Evolutionary conservation across 345 rosid genomes (phyloP).

Genomic region (Anacardium occidentale): DNA sequence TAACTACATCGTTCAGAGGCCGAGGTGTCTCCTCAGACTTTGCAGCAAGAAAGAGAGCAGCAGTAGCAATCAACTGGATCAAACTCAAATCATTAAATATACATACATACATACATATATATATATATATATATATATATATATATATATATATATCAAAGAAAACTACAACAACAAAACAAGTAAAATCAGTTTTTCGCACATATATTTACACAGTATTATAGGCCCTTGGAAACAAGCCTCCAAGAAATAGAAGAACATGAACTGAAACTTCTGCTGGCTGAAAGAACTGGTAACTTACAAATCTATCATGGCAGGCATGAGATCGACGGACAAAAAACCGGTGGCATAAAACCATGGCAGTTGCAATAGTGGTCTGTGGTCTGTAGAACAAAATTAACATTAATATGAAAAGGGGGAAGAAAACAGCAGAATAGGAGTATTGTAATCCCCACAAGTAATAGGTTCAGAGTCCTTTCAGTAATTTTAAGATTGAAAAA

Average conservation of each 20-base stretch:
- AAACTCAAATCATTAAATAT: conserved; percentile 8
- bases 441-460: not conserved
- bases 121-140: too few species aligned
- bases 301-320: conserved; percentile 83
- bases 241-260: not conserved
- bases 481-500: not conserved
- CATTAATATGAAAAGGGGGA: not conserved
- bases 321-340: conserved; percentile 77
- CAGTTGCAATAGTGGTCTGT: conserved; percentile 66
- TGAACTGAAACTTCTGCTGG: not conserved
- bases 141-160: not conserved
- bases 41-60: conserved; percentile 75
- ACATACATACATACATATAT: too few species aligned
- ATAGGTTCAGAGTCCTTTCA: not conserved
- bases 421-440: not conserved
- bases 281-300: conserved; percentile 35
- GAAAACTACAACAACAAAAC: not conserved
- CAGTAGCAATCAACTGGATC: conserved; percentile 70
- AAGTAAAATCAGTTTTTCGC: not conserved
- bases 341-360: conserved; percentile 82
- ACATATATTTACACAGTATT: not conserved
- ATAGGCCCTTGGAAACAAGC: not conserved
- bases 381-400: conserved; percentile 44
- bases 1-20: conserved; percentile 59
- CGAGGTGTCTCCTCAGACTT: conserved; percentile 86